Base-by-base conservation (phyloP, 1,284 basidiomycete genomes). In the Meripilus lineatus region DNA sequence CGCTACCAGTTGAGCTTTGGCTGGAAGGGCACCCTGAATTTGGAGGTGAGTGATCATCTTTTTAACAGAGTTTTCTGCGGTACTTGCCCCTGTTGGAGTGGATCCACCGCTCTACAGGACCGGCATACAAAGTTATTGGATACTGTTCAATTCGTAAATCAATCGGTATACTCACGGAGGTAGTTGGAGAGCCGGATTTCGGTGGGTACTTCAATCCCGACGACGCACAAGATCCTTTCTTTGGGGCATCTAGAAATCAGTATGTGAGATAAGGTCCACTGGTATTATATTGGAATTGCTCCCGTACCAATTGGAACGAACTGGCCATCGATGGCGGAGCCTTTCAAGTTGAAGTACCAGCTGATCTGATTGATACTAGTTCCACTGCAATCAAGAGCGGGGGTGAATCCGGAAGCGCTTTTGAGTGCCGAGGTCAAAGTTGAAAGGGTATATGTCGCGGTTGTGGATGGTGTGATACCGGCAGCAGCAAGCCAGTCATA, bases 271-370 rank as follows among this genome's bases (percentile, higher is more conserved):
- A 43, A 15, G 7, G 5, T 11, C 8, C 20, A 24, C 32, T 24
- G 32, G 17, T n/a, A n/a, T n/a, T n/a, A 30, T 30, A 30, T 10
- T 6, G 24, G 18, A 14, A n/a, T 37, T n/a, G 23, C 6, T 4
- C 33, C 28, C 14, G 40, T 49, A 85, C 83, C 56, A 40, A 84
- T 83, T 2, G 74, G 69, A 26, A 77, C 63, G 51, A 86, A 85
- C 1, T 56, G 55, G 4, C 85, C 85, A 50, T 85, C 81, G 34
- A 86, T 72, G 36, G 79, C 53, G 10, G 81, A 84, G 18, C 84
- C 84, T 53, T 73, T 66, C 45, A 87, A 50, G 53, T 84, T 72
- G 67, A 79, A 87, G 59, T 84, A 87, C 70, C 76, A 87, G 45
- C 70, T 74, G 42, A 83, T 77, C 34, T 70, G 61, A 55, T 72